Evolutionary conservation across 2,329 filamentous ascomycete species (phyloP).

Genomic region (Neopestalotiopsis sp.): DNA sequence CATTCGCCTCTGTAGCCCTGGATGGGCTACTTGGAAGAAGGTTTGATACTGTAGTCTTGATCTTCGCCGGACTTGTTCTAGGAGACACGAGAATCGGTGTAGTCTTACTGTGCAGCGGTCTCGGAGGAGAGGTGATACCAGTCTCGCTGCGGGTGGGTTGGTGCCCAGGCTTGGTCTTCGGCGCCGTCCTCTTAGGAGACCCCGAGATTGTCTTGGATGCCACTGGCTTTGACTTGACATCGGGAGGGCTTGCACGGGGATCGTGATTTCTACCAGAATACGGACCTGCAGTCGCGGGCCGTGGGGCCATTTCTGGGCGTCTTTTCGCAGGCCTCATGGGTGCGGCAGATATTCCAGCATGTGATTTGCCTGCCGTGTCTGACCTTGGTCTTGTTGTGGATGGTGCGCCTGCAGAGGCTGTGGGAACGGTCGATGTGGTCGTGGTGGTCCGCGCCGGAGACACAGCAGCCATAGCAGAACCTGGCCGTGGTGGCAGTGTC

Average conservation of each 20-base stretch:
- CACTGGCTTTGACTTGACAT: constrained; percentile 49
- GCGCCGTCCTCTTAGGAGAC: constrained; percentile 57
- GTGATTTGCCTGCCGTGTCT: constrained; percentile 48
- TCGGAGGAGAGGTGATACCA: constrained; percentile 50
- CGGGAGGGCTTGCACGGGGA: constrained; percentile 50
- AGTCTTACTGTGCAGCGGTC: constrained; percentile 35
- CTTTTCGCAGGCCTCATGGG: constrained; percentile 66
- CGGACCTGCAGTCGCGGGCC: constrained; percentile 68
- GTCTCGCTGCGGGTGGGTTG: constrained; percentile 56
- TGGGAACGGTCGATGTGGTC: constrained; percentile 40
- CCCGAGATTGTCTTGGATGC: constrained; percentile 57
- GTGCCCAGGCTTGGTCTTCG: constrained; percentile 53
- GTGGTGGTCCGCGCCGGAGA: constrained; percentile 55
- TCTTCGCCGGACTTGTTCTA: constrained; percentile 45
- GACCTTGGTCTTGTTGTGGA: constrained; percentile 45
- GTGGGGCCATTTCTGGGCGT: constrained; percentile 60
- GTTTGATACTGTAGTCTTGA: constrained; percentile 33
- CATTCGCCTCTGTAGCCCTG: constrained; percentile 43
- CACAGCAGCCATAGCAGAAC: constrained; percentile 68
- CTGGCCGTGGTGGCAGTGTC: constrained; percentile 61
- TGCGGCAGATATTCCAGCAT: constrained; percentile 66
- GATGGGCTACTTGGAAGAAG: constrained; percentile 46
- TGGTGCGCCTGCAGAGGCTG: constrained; percentile 37
- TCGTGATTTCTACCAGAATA: constrained; percentile 66
- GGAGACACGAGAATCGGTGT: constrained; percentile 20